These are phyloP conservation scores for Pistacia vera DNA, from an alignment of 345 rosid genomes.

Conservation along the genomic window DNA sequence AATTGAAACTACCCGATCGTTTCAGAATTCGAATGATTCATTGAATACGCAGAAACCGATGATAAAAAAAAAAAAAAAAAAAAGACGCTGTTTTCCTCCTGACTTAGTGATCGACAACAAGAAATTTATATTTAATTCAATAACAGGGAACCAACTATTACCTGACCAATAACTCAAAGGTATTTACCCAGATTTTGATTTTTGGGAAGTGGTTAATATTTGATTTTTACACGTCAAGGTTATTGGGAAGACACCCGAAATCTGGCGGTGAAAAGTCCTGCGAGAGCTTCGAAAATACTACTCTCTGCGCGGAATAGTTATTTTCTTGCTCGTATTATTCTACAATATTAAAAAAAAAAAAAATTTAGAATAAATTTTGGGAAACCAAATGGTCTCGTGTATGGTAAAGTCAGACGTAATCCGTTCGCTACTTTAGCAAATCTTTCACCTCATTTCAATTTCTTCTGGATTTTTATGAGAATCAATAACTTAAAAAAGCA, in stretches of 20 bases:
- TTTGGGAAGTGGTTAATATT: background rate
- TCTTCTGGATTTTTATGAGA: conserved; percentile 8
- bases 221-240: conserved; percentile 24
- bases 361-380: background rate
- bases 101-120: too few species aligned
- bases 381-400: background rate
- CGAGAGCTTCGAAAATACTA: background rate
- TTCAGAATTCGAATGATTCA: too few species aligned
- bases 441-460: background rate
- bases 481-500: background rate
- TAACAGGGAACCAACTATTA: too few species aligned
- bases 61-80: too few species aligned
- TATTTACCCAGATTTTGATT: background rate
- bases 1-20: too few species aligned
- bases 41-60: too few species aligned
- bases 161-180: background rate
- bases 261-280: conserved; percentile 7
- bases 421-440: background rate
- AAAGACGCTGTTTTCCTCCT: too few species aligned
- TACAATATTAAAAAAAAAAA: too few species aligned
- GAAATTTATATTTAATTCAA: too few species aligned
- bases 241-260: conserved; percentile 12
- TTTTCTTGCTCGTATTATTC: too few species aligned
- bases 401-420: background rate
- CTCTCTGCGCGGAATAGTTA: too few species aligned